Percentiles rank a stretch among this genome's conserved stretches.
Conservation (phyloP, 176 grass and related monocot species). For the Hyparrhenia diplandra region DNA sequence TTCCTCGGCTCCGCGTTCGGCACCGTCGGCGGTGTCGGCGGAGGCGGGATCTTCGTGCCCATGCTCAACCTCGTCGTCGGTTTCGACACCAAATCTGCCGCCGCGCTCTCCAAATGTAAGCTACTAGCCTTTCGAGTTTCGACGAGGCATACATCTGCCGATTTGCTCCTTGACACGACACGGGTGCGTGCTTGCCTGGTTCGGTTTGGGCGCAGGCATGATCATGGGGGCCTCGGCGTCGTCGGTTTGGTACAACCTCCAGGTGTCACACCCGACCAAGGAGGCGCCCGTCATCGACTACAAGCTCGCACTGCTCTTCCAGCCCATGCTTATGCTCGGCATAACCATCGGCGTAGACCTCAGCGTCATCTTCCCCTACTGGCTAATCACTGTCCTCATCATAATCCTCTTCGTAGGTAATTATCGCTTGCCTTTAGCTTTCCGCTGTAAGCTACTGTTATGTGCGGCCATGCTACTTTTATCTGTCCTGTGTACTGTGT, state of each 20-base stretch:
- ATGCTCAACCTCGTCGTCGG: slow-evolving; percentile 92
- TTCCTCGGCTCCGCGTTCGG: slow-evolving; percentile 95
- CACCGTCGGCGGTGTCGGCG: slow-evolving; percentile 92
- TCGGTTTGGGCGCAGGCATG: slow-evolving; percentile 60
- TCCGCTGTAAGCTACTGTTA: neutral
- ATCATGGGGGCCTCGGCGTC: slow-evolving; percentile 95
- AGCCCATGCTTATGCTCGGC: slow-evolving; percentile 98
- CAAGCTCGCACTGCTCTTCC: slow-evolving; percentile 85
- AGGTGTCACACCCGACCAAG: slow-evolving; percentile 86
- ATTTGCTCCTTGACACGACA: neutral
- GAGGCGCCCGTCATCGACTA: slow-evolving; percentile 91
- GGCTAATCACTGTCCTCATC: slow-evolving; percentile 97
- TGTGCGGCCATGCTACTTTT: neutral
- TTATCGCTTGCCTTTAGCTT: neutral
- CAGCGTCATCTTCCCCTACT: slow-evolving; percentile 92
- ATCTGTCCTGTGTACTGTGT: neutral
- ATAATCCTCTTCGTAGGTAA: slow-evolving; percentile 92
- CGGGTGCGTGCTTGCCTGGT: neutral
- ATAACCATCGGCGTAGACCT: slow-evolving; percentile 97
- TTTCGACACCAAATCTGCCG: slow-evolving; percentile 95
- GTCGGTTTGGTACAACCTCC: slow-evolving; percentile 97
- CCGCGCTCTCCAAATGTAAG: slow-evolving; percentile 98
- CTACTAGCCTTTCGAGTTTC: neutral
- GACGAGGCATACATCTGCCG: neutral
- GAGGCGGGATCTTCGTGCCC: slow-evolving; percentile 95